Base-by-base conservation (phyloP, 495 filamentous ascomycete genomes). In the Amniculicola lignicola region DNA sequence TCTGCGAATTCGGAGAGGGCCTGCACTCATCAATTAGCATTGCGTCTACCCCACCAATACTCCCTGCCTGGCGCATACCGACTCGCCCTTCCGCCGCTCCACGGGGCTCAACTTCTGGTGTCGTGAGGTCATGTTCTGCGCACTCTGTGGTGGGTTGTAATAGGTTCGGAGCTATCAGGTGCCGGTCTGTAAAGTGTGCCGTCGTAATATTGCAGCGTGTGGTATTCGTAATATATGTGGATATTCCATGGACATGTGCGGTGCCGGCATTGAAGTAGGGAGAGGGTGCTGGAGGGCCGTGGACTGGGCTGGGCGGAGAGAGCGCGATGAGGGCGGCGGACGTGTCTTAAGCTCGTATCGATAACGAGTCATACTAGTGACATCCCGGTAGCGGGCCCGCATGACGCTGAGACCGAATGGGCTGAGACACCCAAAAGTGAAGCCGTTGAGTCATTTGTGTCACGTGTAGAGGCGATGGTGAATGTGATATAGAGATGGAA, bases 1-100 rank as follows among this genome's bases (percentile, higher is more conserved):
- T 97, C 93, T 68, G 94, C 90, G 67, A 98, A 98, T 61, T 96
- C 93, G 77, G 87, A 92, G 54, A 98, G 78, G 16, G 93, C 93
- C 88, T 93, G 21, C n/a, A 21, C 14, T 33, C n/a, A n/a, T 27
- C 22, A 6, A 21, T 40, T 19, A 59, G 28, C 27, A 23, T 23
- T 29, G 15, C 43, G 9, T 14, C 14, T 35, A 18, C 25, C 11
- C 39, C 29, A 22, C 14, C 29, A 10, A n/a, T 16, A 45, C 11
- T n/a, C 21, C n/a, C 9, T 28, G 38, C 2, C 16, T 46, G 18
- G 41, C 39, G 63, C 77, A 54, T 81, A 90, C 87, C 48, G 87
- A 79, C 72, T 96, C 90, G 58, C 90, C 90, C 78, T 88, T 84
- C 65, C 87, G 84, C 63, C 87, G 80, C 71, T 95, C 90, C 12